Conservation (phyloP, 768 basidiomycete genomes). For the Mycena vulgaris region DNA sequence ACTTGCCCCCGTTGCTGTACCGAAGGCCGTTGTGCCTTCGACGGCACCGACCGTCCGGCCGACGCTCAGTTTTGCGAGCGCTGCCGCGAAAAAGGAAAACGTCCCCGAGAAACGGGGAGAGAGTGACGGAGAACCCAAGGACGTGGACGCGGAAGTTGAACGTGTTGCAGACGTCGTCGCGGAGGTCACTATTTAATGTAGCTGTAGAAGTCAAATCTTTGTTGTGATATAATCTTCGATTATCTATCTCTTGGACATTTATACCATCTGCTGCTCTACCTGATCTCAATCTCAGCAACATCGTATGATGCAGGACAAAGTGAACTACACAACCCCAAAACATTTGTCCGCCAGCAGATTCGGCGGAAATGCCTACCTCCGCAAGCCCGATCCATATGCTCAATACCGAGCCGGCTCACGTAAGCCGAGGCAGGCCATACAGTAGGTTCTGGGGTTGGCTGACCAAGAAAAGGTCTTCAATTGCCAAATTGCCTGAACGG, state of each 20-base stretch:
- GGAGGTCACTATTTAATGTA: slow-evolving; percentile 39
- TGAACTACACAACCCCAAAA: no score
- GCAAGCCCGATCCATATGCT: no score
- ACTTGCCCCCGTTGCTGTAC: slow-evolving; percentile 42
- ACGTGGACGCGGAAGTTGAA: slow-evolving; percentile 23
- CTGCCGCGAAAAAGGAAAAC: slow-evolving; percentile 70
- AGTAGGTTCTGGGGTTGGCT: no score
- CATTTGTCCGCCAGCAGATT: no score
- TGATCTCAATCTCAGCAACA: no score
- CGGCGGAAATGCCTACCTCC: no score
- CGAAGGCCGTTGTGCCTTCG: slow-evolving; percentile 50
- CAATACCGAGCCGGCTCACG: no score
- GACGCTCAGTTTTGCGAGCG: slow-evolving; percentile 86
- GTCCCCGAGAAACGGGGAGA: slow-evolving; percentile 34
- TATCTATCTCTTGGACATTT: slow-evolving; percentile 31
- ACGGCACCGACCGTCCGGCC: slow-evolving; percentile 73
- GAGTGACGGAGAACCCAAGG: slow-evolving; percentile 14
- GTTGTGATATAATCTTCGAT: slow-evolving; percentile 33
- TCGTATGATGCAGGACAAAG: no score
- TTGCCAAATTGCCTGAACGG: no score
- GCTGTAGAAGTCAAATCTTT: slow-evolving; percentile 33
- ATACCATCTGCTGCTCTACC: no score
- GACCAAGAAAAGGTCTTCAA: no score
- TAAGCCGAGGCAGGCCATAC: no score
- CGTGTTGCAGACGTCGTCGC: slow-evolving; percentile 34